phyloP scores from a whole-genome alignment of 768 basidiomycete genomes.

The Russula griseocarnosa region DNA sequence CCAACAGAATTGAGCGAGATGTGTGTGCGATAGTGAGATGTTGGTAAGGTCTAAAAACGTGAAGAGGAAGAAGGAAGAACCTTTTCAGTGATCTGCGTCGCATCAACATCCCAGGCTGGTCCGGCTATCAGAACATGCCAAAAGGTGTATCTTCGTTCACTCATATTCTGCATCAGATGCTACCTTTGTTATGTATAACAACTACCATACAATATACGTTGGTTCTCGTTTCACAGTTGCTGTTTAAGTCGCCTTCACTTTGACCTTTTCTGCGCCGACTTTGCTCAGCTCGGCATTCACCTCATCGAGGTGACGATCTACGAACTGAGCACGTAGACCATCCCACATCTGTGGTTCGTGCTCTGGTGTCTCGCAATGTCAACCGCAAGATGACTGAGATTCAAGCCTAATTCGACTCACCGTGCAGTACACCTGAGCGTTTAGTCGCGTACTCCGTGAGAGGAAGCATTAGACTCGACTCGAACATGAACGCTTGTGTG shows the following conservation, averaged over 20 bases:
- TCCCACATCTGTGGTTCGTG: slow-evolving; percentile 70
- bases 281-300: slow-evolving; percentile 40
- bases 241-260: background rate
- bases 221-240: background rate
- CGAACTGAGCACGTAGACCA: slow-evolving; percentile 51
- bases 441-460: slow-evolving; percentile 64
- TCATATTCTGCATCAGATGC: background rate
- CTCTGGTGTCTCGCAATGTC: slow-evolving; percentile 34
- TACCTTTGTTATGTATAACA: too few species aligned
- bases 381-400: background rate
- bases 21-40: background rate
- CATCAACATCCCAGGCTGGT: background rate
- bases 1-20: too few species aligned
- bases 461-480: slow-evolving; percentile 57
- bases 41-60: background rate
- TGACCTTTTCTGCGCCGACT: background rate
- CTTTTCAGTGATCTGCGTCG: background rate
- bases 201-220: too few species aligned
- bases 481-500: slow-evolving; percentile 56
- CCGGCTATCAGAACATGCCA: background rate
- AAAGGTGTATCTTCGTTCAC: background rate
- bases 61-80: background rate
- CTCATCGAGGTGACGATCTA: slow-evolving; percentile 55
- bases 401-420: slow-evolving; percentile 34
- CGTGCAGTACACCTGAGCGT: slow-evolving; percentile 53